phyloP scores from a whole-genome alignment of 148 eudicot genomes.

The Polygonum aviculare region DNA sequence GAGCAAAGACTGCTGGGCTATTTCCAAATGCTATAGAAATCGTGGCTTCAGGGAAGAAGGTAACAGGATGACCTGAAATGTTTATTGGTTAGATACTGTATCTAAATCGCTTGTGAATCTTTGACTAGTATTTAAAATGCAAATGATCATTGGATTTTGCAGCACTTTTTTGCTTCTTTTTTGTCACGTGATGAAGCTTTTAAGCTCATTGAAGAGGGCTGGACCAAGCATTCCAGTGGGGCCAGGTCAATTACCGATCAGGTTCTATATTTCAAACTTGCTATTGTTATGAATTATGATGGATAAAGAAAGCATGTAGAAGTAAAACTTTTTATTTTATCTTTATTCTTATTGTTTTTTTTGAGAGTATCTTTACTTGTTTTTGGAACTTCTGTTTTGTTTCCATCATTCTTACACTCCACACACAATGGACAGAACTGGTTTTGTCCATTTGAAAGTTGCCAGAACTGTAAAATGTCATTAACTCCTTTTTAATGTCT shows the following conservation, averaged over 20 bases:
- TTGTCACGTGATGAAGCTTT: slow-evolving; percentile 96
- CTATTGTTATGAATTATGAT: not conserved
- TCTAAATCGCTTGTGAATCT: not conserved
- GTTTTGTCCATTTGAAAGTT: not conserved
- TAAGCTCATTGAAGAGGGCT: slow-evolving; percentile 67
- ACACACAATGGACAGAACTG: not conserved
- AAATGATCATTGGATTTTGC: slow-evolving; percentile 12
- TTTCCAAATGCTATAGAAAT: slow-evolving; percentile 98
- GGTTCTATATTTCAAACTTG: not conserved
- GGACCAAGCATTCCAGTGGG: slow-evolving; percentile 45
- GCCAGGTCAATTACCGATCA: slow-evolving; percentile 33
- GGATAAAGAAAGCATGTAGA: not conserved
- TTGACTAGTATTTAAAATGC: not conserved
- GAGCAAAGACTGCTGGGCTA: slow-evolving; percentile 92
- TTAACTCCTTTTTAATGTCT: not conserved
- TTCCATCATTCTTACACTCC: not conserved
- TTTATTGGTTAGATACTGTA: not conserved
- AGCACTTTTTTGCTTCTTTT: slow-evolving; percentile 91
- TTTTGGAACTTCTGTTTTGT: not conserved
- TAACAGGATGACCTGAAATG: slow-evolving; percentile 11
- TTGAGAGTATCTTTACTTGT: not conserved
- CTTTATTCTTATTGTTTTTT: not conserved
- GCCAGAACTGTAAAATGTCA: not conserved
- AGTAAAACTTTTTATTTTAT: not conserved
- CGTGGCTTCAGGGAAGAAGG: slow-evolving; percentile 67